Evolutionary conservation across 495 filamentous ascomycete genomes (phyloP), one percentile per base, ranked within the genome.

Genomic region (Geoglossum glabrum): DNA sequence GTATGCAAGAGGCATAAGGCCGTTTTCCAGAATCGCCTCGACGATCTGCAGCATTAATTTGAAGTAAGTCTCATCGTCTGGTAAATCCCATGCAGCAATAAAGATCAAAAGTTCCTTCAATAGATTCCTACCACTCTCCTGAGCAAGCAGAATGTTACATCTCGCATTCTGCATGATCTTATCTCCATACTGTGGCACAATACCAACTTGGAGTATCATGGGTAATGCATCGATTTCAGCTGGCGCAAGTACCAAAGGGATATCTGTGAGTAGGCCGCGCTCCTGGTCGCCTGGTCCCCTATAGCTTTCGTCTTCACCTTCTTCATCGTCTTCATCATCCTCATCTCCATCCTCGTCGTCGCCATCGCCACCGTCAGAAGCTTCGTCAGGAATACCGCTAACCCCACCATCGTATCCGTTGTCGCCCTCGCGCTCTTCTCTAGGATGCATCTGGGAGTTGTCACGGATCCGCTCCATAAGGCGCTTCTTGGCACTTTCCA

Each of bases 31-130:
- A 40, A 95, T 86, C 0, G 88, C 86, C 64, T 94, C 86, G 72
- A 96, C 87, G 59, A 96, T 94, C 68, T 93, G 87, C 11, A 88
- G 84, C 71, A 92, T 96, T 68, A 95, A 83, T 69, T 90, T 88
- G 73, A 93, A 95, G 63, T 95, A 95, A 13, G 92, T 75, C 61
- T 90, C 86, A 45, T 89, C 83, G 63, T 96, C 89, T 15, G 82
- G 82, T 59, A 94, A 81, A 65, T 96, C 89, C 90, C 90, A 96
- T 15, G 92, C 88, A 15, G 90, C 90, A 57, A 96, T 90, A 68
- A 96, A 96, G 57, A 96, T 93, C 25, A 96, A 74, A 55, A 96
- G 79, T 63, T 96, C 89, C 47, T 89, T 77, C 7, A 96, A 76
- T 4, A 96, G 73, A 62, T 92, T 95, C 45, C 86, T 80, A 17